Evolutionary conservation across 331 rosid species (phyloP).

Genomic region (Cydonia oblonga): DNA sequence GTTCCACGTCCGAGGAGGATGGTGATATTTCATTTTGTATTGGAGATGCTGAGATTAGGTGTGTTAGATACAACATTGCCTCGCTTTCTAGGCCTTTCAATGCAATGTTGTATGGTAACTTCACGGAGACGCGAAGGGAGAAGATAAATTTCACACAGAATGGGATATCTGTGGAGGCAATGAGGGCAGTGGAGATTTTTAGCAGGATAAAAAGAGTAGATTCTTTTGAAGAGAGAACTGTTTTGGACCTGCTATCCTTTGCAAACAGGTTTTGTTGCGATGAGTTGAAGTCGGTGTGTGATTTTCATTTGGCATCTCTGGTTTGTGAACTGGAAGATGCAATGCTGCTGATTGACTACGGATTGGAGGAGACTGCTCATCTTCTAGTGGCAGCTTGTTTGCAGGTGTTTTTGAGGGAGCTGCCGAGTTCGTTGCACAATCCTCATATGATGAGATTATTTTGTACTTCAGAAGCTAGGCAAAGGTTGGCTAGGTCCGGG

Average conservation of each 20-base stretch:
- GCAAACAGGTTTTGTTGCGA: slow-evolving; percentile 72
- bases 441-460: slow-evolving; percentile 36
- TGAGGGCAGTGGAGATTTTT: slow-evolving; percentile 54
- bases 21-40: slow-evolving; percentile 58
- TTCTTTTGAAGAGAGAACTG: slow-evolving; percentile 28
- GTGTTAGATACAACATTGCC: slow-evolving; percentile 52
- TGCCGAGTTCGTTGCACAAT: slow-evolving; percentile 45
- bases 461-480: slow-evolving; percentile 60
- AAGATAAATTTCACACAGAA: slow-evolving; percentile 55
- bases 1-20: slow-evolving; percentile 48
- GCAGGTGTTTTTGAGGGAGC: slow-evolving; percentile 78
- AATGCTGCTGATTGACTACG: slow-evolving; percentile 52
- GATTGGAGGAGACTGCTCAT: slow-evolving; percentile 65
- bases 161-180: slow-evolving; percentile 50
- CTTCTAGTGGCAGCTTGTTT: slow-evolving; percentile 78
- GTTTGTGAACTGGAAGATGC: slow-evolving; percentile 59
- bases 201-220: slow-evolving; percentile 56
- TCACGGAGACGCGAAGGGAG: slow-evolving; percentile 56
- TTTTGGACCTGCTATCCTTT: slow-evolving; percentile 54
- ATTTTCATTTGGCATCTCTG: slow-evolving; percentile 48
- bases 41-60: slow-evolving; percentile 57
- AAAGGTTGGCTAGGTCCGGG: slow-evolving; percentile 43
- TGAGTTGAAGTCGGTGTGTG: slow-evolving; percentile 77
- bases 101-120: slow-evolving; percentile 72
- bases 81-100: slow-evolving; percentile 56